A percentile compares a stretch with the other conserved stretches of the same genome.
Evolutionary conservation across 179 eudicot genomes (phyloP).

Genomic region (Spinacia oleracea): DNA sequence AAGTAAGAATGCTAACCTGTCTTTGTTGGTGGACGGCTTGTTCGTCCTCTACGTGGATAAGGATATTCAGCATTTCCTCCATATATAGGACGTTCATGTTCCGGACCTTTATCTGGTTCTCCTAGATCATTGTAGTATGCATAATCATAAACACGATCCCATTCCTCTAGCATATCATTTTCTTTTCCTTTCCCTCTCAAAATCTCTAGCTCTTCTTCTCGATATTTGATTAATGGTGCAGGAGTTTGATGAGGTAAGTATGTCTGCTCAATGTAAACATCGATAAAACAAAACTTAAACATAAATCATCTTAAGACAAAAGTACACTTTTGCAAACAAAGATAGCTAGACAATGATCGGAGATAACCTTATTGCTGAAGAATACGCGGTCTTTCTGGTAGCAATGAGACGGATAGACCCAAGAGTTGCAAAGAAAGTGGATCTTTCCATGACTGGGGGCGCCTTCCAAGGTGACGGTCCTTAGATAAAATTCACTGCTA

Average conservation of each 20-base stretch:
- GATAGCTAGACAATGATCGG: background rate
- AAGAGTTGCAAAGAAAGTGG: constrained; percentile 58
- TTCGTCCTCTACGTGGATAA: constrained; percentile 86
- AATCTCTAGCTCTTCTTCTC: constrained; percentile 62
- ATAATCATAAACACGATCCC: constrained; percentile 94
- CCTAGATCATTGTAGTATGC: constrained; percentile 82
- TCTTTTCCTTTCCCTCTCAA: constrained; percentile 74
- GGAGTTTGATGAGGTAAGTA: constrained; percentile 78
- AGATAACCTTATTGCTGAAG: constrained; percentile 51
- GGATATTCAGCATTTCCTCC: constrained; percentile 77
- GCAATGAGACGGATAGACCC: constrained; percentile 53
- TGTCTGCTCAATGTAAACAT: constrained; percentile 34
- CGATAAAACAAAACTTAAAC: no score
- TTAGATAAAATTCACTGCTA: constrained; percentile 50
- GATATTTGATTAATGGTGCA: constrained; percentile 37
- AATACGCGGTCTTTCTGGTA: constrained; percentile 50
- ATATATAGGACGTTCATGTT: constrained; percentile 53
- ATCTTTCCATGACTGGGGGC: constrained; percentile 38
- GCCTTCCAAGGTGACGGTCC: constrained; percentile 41
- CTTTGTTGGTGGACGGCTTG: constrained; percentile 64
- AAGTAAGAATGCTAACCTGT: constrained; percentile 39
- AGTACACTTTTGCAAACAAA: background rate
- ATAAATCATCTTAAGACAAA: background rate
- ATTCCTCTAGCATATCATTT: constrained; percentile 47
- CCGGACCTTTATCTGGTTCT: constrained; percentile 55